These are phyloP conservation scores for Mycena galopus DNA, from an alignment of 768 basidiomycete species.

Conservation along the genomic window DNA sequence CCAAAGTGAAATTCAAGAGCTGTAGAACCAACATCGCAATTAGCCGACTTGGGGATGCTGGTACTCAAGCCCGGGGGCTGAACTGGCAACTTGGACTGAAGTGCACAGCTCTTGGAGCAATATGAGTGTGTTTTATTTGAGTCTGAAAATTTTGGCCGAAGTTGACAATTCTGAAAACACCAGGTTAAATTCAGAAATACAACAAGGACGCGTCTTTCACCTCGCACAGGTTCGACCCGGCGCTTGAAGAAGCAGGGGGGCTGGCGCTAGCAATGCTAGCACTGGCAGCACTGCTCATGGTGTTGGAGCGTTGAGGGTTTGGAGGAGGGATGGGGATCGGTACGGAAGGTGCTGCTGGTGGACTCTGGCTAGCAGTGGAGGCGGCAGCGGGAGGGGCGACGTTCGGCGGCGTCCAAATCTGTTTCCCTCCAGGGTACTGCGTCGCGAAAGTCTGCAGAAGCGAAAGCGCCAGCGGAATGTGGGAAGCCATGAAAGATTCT, in stretches of 20 bases:
- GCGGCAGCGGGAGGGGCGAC: constrained; percentile 39
- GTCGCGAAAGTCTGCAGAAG: constrained; percentile 54
- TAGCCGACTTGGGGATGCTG: constrained; percentile 48
- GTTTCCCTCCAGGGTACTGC: constrained; percentile 52
- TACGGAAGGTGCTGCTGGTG: constrained; percentile 45
- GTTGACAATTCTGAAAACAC: constrained; percentile 61
- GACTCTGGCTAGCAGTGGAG: constrained; percentile 37
- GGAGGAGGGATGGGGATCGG: constrained; percentile 47
- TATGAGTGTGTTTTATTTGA: constrained; percentile 68
- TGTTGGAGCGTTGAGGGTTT: constrained; percentile 42
- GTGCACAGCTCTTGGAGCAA: constrained; percentile 72
- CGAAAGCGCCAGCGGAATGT: constrained; percentile 61
- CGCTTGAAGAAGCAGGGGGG: constrained; percentile 43
- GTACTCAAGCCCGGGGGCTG: constrained; percentile 31
- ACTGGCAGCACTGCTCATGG: constrained; percentile 39
- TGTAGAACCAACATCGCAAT: constrained; percentile 62
- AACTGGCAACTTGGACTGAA: constrained; percentile 51
- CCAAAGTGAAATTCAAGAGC: constrained; percentile 1
- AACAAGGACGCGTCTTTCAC: constrained; percentile 45
- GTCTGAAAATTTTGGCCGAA: constrained; percentile 68
- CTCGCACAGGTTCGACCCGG: constrained; percentile 60
- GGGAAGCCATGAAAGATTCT: constrained; percentile 56
- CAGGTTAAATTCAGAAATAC: constrained; percentile 15
- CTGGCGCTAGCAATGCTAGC: constrained; percentile 35
- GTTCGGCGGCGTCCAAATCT: constrained; percentile 41